Conservation (phyloP, 2,329 filamentous ascomycete species). For the Pseudomassariella vexata region DNA sequence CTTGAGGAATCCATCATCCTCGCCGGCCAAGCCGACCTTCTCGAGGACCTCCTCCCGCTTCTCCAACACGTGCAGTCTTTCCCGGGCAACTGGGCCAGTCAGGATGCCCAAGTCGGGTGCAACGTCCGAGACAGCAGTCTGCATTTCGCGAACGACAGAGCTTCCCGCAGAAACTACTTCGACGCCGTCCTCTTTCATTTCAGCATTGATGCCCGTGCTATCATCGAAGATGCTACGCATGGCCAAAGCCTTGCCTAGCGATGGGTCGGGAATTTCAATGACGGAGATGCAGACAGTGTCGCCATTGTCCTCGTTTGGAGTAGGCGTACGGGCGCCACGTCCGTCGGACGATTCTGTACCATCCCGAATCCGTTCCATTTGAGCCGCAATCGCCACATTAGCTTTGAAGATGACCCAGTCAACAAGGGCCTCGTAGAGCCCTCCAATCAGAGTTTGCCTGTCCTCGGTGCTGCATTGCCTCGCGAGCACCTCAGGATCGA, state of each 20-base stretch:
- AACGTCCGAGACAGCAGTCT: slow-evolving; percentile 69
- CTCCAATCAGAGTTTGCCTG: slow-evolving; percentile 73
- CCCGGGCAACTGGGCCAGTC: slow-evolving; percentile 59
- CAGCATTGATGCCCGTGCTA: slow-evolving; percentile 82
- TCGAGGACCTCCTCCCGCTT: slow-evolving; percentile 79
- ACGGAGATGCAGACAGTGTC: slow-evolving; percentile 89
- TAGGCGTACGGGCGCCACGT: slow-evolving; percentile 56
- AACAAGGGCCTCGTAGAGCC: slow-evolving; percentile 87
- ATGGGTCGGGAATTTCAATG: slow-evolving; percentile 75
- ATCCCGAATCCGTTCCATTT: slow-evolving; percentile 63
- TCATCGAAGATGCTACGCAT: slow-evolving; percentile 93
- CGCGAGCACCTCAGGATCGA: slow-evolving; percentile 78
- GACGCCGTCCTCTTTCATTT: slow-evolving; percentile 95
- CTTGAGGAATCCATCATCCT: slow-evolving; percentile 77
- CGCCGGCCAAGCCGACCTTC: slow-evolving; percentile 75
- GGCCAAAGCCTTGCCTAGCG: slow-evolving; percentile 79
- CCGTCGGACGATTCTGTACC: slow-evolving; percentile 64
- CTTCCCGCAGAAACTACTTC: slow-evolving; percentile 68
- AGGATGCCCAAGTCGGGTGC: slow-evolving; percentile 75
- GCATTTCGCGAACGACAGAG: slow-evolving; percentile 83
- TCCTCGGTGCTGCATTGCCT: slow-evolving; percentile 80
- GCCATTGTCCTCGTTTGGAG: slow-evolving; percentile 62
- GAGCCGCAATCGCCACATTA: slow-evolving; percentile 74
- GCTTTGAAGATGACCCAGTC: slow-evolving; percentile 91
- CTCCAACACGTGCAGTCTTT: slow-evolving; percentile 74